phyloP scores from a whole-genome alignment of 495 filamentous ascomycete genomes.

The Penicillium parvum region DNA sequence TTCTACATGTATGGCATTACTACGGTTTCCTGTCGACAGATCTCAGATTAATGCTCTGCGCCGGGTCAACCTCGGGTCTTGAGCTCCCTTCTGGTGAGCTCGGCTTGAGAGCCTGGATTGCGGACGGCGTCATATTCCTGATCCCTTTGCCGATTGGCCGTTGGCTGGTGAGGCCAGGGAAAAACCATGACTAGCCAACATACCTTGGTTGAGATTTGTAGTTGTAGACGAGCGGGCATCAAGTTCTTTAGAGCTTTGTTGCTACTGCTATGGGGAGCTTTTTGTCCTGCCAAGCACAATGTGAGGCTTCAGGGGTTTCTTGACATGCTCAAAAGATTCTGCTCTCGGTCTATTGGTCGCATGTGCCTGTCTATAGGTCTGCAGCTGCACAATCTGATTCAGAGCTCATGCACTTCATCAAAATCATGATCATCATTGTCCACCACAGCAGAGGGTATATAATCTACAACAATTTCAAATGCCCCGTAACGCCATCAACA shows the following conservation, averaged over 20 bases:
- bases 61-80: constrained; percentile 45
- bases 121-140: constrained; percentile 82
- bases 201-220: constrained; percentile 19
- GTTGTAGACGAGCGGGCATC: too few species aligned
- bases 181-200: constrained; percentile 81
- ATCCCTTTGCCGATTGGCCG: constrained; percentile 73
- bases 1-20: constrained; percentile 59
- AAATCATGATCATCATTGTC: constrained; percentile 26
- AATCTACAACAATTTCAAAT: constrained; percentile 74
- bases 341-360: too few species aligned
- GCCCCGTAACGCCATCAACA: constrained; percentile 81
- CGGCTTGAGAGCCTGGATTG: constrained; percentile 53
- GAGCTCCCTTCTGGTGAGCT: constrained; percentile 74
- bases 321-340: too few species aligned
- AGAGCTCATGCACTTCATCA: too few species aligned
- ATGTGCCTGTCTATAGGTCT: too few species aligned
- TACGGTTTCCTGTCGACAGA: constrained; percentile 86
- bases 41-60: constrained; percentile 66
- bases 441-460: constrained; percentile 7
- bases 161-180: constrained; percentile 78
- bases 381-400: not conserved
- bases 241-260: too few species aligned
- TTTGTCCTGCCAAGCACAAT: too few species aligned
- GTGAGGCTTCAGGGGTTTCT: too few species aligned
- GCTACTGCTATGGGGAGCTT: too few species aligned